These are phyloP conservation scores for Trichaptum fuscoviolaceum DNA, from an alignment of 768 basidiomycete genomes.

Conservation along the genomic window DNA sequence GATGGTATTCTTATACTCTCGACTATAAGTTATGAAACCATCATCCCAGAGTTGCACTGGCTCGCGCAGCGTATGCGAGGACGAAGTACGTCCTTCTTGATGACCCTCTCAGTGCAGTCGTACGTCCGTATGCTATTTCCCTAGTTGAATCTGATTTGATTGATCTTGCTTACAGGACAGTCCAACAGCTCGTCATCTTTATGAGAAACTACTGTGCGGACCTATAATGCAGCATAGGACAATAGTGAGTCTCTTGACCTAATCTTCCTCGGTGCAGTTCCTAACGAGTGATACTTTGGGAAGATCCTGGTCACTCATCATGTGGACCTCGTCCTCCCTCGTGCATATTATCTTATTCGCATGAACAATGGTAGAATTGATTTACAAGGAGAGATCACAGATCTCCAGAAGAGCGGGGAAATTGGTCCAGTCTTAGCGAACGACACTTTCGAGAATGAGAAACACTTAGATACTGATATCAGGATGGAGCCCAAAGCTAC, in stretches of 20 bases:
- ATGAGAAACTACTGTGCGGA: constrained; percentile 21
- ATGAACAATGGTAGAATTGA: constrained; percentile 39
- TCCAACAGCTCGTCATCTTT: constrained; percentile 24
- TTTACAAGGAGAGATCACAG: constrained; percentile 30
- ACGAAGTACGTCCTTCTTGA: constrained; percentile 36
- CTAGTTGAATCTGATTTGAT: neutral
- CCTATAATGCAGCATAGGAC: constrained; percentile 26
- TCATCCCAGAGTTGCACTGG: constrained; percentile 72
- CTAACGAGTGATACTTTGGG: neutral
- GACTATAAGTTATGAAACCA: constrained; percentile 25
- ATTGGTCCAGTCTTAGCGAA: constrained; percentile 15
- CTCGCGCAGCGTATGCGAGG: constrained; percentile 73
- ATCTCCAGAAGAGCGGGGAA: constrained; percentile 29
- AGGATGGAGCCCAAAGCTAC: neutral
- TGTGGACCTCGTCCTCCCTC: constrained; percentile 36
- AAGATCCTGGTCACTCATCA: constrained; percentile 39
- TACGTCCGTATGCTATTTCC: constrained; percentile 4
- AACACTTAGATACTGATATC: neutral
- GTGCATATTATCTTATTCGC: constrained; percentile 32
- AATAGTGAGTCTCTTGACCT: constrained; percentile 24
- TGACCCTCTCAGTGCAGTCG: constrained; percentile 25
- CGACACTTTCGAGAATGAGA: neutral
- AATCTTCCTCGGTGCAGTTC: constrained; percentile 1
- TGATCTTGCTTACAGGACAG: constrained; percentile 17
- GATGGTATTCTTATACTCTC: constrained; percentile 6